Conservation (phyloP, 2,329 filamentous ascomycete genomes). For the Trichoderma guizhouense region DNA sequence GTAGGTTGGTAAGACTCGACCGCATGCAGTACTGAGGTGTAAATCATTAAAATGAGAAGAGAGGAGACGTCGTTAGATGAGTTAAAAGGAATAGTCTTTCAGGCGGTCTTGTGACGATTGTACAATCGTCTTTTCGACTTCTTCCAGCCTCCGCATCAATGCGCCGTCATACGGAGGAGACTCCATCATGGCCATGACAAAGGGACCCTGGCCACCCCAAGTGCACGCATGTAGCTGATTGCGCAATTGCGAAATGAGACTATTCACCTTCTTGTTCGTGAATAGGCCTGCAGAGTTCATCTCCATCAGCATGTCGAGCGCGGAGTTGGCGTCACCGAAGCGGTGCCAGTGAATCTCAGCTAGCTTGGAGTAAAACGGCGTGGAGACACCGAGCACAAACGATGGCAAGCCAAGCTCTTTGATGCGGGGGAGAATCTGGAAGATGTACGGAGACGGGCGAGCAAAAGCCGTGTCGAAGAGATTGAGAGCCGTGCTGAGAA, state of each 20-base stretch:
- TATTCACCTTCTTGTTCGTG: conserved; percentile 42
- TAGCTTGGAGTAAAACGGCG: conserved; percentile 66
- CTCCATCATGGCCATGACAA: conserved; percentile 40
- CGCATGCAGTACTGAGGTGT: not conserved
- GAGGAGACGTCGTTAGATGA: not conserved
- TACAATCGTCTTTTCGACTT: conserved; percentile 22
- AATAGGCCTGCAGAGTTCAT: conserved; percentile 63
- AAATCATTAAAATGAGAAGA: not conserved
- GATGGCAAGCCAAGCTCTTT: conserved; percentile 66
- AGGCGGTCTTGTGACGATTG: conserved; percentile 18
- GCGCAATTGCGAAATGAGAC: conserved; percentile 31
- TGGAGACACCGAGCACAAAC: conserved; percentile 68
- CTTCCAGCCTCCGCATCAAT: conserved; percentile 28
- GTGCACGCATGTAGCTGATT: conserved; percentile 35
- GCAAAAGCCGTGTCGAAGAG: conserved; percentile 56
- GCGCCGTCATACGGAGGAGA: conserved; percentile 33
- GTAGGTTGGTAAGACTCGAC: not conserved
- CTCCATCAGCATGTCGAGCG: conserved; percentile 58
- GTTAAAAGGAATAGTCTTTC: conserved; percentile 5
- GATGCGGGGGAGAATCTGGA: conserved; percentile 63
- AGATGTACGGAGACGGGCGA: conserved; percentile 55
- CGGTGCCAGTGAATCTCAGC: conserved; percentile 60
- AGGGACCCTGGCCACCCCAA: conserved; percentile 36
- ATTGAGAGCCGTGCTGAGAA: conserved; percentile 55
- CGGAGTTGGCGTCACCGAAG: conserved; percentile 53